Evolutionary conservation across 768 basidiomycete species (phyloP), one percentile per base, ranked within the genome.

Genomic region (Cantharellus cinnabarinus): DNA sequence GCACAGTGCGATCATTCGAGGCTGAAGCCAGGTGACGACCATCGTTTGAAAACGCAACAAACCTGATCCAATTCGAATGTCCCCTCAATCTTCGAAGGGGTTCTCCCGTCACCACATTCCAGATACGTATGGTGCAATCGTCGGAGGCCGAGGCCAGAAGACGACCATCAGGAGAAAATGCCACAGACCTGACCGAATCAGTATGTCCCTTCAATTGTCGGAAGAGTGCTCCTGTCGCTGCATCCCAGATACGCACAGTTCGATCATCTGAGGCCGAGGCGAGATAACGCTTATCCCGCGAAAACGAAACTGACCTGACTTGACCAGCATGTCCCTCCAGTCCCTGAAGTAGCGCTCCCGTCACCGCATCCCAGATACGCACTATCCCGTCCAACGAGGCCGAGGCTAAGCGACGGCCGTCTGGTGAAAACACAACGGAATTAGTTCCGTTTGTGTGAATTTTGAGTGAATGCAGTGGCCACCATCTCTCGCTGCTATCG

Each of bases 141-240:
- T 89, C 89, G 0, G 87, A 90, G 15, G 89, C 91, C 2, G 88
- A 90, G 5, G 90, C 87, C 63, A 94, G 83, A 64, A 85, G 76
- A 3, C 81, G 76, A 4, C 90, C 90, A 64, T 91, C 86, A 15
- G 75, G 71, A 2, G 88, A 87, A 70, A 91, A 94, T 69, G 86
- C 89, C 63, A 95, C 81, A 1, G 89, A 89, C 70, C 93, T 93
- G 66, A 95, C 90, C 66, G 93, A 90, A 67, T 89, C 85, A 65
- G 81, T 80, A 71, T 95, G 90, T 3, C 90, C 90, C 63, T 85
- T 81, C 65, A 93, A 89, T 4, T 86, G 73, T 63, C 79, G 81
- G 59, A 81, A 78, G 66, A 93, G 20, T 29, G 20, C 20, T 29
- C 20, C 20, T 29, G 20, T 29, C 20, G 20, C 20, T 29, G 20